These are phyloP conservation scores for Manihot esculenta DNA, from an alignment of 441 rosid genomes.

Conservation along the genomic window DNA sequence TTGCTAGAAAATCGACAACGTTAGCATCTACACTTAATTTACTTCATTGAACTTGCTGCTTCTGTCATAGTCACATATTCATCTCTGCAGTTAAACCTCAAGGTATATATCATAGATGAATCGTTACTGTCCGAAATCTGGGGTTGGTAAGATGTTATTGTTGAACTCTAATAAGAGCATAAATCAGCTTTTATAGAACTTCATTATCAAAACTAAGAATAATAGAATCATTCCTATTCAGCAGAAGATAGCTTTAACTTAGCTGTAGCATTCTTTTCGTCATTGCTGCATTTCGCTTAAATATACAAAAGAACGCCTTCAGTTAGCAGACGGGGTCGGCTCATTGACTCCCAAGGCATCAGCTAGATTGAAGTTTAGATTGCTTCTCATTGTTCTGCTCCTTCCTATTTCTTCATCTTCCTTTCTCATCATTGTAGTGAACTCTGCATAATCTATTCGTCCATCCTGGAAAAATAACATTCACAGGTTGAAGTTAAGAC, in stretches of 20 bases:
- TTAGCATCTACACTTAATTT: neutral
- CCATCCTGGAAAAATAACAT: slow-evolving; percentile 59
- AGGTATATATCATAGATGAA: slow-evolving; percentile 3
- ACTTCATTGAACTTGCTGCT: slow-evolving; percentile 6
- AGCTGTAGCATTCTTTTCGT: neutral
- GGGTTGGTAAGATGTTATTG: neutral
- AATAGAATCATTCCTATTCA: slow-evolving; percentile 11
- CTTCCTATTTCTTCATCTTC: slow-evolving; percentile 58
- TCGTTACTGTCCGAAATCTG: neutral
- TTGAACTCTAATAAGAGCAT: neutral
- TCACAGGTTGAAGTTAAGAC: neutral
- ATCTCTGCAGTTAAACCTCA: slow-evolving; percentile 2
- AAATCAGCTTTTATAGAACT: neutral
- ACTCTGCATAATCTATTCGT: slow-evolving; percentile 72
- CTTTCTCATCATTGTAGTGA: slow-evolving; percentile 84
- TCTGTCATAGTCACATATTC: neutral
- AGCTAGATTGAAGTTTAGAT: slow-evolving; percentile 56
- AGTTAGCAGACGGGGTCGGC: neutral
- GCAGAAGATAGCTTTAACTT: slow-evolving; percentile 9
- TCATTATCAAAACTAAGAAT: slow-evolving; percentile 12
- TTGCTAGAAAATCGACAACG: neutral
- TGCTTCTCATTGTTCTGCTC: slow-evolving; percentile 68
- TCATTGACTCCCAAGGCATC: slow-evolving; percentile 47
- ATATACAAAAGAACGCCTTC: slow-evolving; percentile 18
- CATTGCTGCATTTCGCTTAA: neutral